Evolutionary conservation across 2,329 filamentous ascomycete species (phyloP).

Genomic region (Aspergillus uvarum): DNA sequence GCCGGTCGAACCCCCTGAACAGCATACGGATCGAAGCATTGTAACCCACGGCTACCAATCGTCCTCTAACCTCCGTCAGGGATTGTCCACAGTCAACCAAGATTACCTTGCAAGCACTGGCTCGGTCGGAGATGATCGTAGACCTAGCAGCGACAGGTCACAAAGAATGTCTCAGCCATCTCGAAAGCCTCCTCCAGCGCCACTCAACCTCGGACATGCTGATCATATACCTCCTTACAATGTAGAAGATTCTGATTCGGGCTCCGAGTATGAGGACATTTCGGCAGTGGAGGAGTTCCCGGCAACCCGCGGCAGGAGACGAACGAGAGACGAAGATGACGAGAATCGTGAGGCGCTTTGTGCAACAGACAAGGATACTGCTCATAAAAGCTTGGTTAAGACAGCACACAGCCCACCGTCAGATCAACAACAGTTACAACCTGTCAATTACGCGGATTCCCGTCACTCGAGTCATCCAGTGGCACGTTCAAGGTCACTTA

Average conservation of each 20-base stretch:
- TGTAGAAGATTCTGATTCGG: conserved; percentile 60
- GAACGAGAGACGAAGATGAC: conserved; percentile 86
- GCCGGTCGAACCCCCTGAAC: background rate
- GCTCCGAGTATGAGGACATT: conserved; percentile 81
- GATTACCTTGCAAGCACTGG: conserved; percentile 23
- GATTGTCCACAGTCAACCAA: conserved; percentile 18
- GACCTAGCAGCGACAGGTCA: conserved; percentile 18
- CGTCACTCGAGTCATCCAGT: conserved; percentile 29
- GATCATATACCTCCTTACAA: conserved; percentile 45
- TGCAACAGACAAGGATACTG: conserved; percentile 64
- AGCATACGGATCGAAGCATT: conserved; percentile 7
- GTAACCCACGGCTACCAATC: conserved; percentile 13
- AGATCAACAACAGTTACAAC: conserved; percentile 53
- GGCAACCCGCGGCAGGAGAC: conserved; percentile 69
- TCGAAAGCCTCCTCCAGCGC: conserved; percentile 81
- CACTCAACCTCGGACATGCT: conserved; percentile 66
- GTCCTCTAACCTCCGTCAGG: conserved; percentile 15
- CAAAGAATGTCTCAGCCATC: conserved; percentile 56
- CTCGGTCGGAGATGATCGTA: conserved; percentile 19
- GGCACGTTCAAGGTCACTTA: conserved; percentile 23
- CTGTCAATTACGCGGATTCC: conserved; percentile 29
- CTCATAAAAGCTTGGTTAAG: conserved; percentile 36
- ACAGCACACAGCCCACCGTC: conserved; percentile 1
- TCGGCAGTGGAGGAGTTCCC: conserved; percentile 67
- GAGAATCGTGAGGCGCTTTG: conserved; percentile 68